Conservation (phyloP, 1,284 basidiomycete species). For the Leccinum fuscescens region DNA sequence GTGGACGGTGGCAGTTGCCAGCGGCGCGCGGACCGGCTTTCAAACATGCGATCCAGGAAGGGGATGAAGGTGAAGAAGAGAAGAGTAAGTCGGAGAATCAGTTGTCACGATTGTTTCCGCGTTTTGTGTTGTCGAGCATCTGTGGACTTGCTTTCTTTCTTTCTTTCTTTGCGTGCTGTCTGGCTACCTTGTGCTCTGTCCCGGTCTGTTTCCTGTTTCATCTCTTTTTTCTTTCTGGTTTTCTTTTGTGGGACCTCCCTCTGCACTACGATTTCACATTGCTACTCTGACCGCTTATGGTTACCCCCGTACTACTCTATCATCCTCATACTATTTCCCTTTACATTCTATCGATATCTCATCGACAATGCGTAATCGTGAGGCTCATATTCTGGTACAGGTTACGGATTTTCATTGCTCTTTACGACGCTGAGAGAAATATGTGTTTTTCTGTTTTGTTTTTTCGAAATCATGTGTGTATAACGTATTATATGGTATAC, state of each 20-base stretch:
- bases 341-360: slow-evolving; percentile 5
- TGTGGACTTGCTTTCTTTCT: neutral
- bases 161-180: slow-evolving; percentile 2
- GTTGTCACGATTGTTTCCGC: neutral
- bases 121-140: slow-evolving; percentile 13
- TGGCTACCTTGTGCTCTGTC: slow-evolving; percentile 4
- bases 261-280: slow-evolving; percentile 12
- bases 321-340: slow-evolving; percentile 2
- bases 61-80: slow-evolving; percentile 74
- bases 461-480: slow-evolving; percentile 13
- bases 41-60: slow-evolving; percentile 67
- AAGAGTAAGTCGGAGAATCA: slow-evolving; percentile 24
- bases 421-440: neutral
- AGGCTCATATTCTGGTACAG: slow-evolving; percentile 17
- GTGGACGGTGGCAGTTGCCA: slow-evolving; percentile 65
- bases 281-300: slow-evolving; percentile 14
- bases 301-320: slow-evolving; percentile 8
- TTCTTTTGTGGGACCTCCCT: slow-evolving; percentile 1
- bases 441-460: neutral
- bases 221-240: slow-evolving; percentile 1
- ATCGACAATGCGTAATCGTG: neutral
- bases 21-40: slow-evolving; percentile 61
- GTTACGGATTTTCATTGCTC: slow-evolving; percentile 21
- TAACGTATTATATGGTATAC: slow-evolving; percentile 22
- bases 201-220: slow-evolving; percentile 2